Conservation (phyloP, 129 eudicot species). For the Tagetes erecta region DNA sequence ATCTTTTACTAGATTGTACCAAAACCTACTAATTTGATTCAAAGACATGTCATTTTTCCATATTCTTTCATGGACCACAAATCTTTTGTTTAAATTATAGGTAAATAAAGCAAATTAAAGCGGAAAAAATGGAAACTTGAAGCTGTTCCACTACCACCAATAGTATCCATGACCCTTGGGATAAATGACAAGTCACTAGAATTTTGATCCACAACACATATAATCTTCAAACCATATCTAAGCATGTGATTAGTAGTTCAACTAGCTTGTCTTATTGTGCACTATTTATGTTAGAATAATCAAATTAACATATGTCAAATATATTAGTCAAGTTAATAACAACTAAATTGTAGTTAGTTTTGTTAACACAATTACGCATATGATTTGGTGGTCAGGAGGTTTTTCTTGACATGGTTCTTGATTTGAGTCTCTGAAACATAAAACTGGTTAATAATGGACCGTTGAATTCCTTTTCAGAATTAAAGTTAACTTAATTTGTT, state of each 20-base stretch:
- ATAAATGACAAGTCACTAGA: slow-evolving; percentile 28
- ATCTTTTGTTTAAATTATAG: slow-evolving; percentile 6
- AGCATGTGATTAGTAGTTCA: not conserved
- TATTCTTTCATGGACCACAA: slow-evolving; percentile 35
- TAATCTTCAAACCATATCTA: not conserved
- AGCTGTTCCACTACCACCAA: slow-evolving; percentile 34
- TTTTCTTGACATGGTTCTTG: too few relatives aligned
- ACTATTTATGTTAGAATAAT: not conserved
- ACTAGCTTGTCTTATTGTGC: not conserved
- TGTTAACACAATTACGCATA: too few relatives aligned
- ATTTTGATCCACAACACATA: slow-evolving; percentile 25
- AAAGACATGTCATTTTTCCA: slow-evolving; percentile 29
- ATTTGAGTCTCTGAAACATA: too few relatives aligned
- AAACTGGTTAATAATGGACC: too few relatives aligned
- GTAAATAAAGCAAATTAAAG: not conserved
- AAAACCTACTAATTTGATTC: slow-evolving; percentile 18
- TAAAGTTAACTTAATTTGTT: not conserved
- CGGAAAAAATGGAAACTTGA: slow-evolving; percentile 19
- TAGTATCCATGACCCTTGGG: slow-evolving; percentile 34
- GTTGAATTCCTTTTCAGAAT: not conserved
- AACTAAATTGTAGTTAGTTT: too few relatives aligned
- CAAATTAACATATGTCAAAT: not conserved
- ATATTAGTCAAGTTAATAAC: too few relatives aligned
- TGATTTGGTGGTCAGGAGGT: too few relatives aligned
- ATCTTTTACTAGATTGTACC: slow-evolving; percentile 3